These are phyloP conservation scores for Aspergillus phoenicis DNA, from an alignment of 2,329 filamentous ascomycete genomes.

Conservation along the genomic window DNA sequence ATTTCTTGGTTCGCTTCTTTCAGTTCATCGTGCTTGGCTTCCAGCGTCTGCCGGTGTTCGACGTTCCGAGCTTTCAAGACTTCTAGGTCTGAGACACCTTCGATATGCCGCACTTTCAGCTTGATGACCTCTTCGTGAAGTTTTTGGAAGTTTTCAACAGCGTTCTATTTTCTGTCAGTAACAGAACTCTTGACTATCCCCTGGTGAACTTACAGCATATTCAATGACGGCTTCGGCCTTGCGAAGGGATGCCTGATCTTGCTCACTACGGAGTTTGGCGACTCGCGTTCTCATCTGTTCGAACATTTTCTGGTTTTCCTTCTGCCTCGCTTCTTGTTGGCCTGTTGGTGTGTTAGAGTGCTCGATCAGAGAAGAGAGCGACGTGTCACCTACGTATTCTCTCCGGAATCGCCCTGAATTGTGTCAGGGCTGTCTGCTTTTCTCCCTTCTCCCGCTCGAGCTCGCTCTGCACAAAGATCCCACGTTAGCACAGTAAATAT, in stretches of 20 bases:
- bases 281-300: conserved; percentile 52
- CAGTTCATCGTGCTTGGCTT: conserved; percentile 45
- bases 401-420: conserved; percentile 68
- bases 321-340: conserved; percentile 50
- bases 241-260: conserved; percentile 58
- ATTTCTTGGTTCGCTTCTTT: conserved; percentile 40
- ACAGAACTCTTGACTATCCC: conserved; percentile 11
- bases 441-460: conserved; percentile 63
- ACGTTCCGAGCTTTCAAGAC: conserved; percentile 68
- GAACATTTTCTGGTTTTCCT: conserved; percentile 44
- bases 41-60: conserved; percentile 56
- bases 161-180: conserved; percentile 44
- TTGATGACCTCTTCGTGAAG: conserved; percentile 68
- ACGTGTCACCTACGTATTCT: conserved; percentile 64
- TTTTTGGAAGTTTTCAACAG: conserved; percentile 63
- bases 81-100: conserved; percentile 78
- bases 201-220: conserved; percentile 53
- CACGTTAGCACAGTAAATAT: conserved; percentile 1
- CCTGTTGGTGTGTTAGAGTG: conserved; percentile 41
- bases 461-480: conserved; percentile 24
- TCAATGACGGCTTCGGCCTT: conserved; percentile 60
- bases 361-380: neutral
- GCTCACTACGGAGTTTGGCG: conserved; percentile 54
- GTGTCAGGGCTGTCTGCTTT: conserved; percentile 66
- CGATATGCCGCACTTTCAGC: conserved; percentile 70